phyloP scores from a whole-genome alignment of 1,284 basidiomycete species.

The Ceratobasidium sp. region DNA sequence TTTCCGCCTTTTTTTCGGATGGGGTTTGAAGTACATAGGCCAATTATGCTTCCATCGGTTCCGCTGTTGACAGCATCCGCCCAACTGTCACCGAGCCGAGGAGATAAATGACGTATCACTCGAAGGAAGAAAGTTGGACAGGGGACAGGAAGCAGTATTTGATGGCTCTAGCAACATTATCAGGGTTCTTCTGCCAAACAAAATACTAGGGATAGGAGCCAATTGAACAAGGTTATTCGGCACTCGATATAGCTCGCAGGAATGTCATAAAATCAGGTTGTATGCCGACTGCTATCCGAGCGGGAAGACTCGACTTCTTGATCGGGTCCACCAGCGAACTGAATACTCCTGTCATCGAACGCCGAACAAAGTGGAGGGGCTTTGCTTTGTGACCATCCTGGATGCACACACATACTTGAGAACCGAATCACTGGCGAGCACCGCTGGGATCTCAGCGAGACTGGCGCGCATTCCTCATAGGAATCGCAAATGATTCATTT shows the following conservation, averaged over 20 bases:
- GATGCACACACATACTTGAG: not conserved
- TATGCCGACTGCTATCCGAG: too few species aligned
- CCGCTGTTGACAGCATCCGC: not conserved
- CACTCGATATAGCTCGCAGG: too few species aligned
- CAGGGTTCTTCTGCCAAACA: too few species aligned
- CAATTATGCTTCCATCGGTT: not conserved
- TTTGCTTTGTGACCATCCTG: not conserved
- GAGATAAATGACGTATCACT: not conserved
- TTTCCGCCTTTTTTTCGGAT: not conserved
- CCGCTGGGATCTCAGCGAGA: too few species aligned
- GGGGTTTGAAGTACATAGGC: not conserved
- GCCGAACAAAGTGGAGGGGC: not conserved
- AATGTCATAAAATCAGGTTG: too few species aligned
- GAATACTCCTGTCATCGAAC: too few species aligned
- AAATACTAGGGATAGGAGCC: not conserved
- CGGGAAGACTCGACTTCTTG: too few species aligned
- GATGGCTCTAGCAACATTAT: not conserved
- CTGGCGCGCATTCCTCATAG: not conserved
- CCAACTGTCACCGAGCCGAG: not conserved
- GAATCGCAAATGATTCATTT: not conserved
- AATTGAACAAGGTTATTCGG: not conserved
- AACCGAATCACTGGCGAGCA: too few species aligned
- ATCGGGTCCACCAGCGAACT: too few species aligned
- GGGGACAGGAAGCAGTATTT: not conserved
- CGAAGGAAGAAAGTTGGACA: too few species aligned